Conservation (phyloP, 345 rosid species). For the Eucalyptus fibrosa region DNA sequence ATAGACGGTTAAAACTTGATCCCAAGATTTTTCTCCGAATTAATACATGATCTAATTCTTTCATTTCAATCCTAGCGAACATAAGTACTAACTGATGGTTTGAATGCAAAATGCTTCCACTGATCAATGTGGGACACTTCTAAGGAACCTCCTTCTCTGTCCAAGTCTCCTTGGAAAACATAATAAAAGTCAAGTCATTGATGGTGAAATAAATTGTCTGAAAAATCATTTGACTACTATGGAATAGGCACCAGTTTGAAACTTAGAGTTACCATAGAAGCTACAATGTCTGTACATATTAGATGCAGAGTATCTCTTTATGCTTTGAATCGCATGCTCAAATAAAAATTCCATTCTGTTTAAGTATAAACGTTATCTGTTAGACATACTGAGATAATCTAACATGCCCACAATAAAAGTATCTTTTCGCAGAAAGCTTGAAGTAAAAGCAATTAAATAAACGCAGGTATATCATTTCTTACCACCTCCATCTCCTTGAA, state of each 20-base stretch:
- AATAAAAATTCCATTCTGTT: background rate
- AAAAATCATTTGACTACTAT: background rate
- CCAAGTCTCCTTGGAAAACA: background rate
- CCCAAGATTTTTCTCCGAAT: background rate
- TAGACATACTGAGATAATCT: background rate
- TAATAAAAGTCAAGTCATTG: background rate
- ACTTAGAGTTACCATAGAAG: background rate
- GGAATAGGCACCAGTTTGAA: background rate
- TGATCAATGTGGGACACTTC: background rate
- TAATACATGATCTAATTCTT: background rate
- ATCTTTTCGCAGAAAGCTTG: background rate
- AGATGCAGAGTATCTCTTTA: background rate
- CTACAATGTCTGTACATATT: background rate
- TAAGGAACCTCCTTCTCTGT: background rate
- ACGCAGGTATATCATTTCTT: background rate
- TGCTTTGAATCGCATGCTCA: background rate
- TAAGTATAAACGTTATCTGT: background rate
- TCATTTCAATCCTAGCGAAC: background rate
- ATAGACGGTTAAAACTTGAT: background rate
- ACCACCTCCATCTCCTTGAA: slow-evolving; percentile 68
- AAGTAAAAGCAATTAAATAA: background rate
- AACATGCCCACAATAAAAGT: background rate
- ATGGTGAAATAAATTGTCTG: background rate
- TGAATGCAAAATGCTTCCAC: background rate
- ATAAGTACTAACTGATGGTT: background rate